These are phyloP conservation scores for Priceomyces haplophilus DNA, from an alignment of 805 yeast genomes.

Conservation along the genomic window DNA sequence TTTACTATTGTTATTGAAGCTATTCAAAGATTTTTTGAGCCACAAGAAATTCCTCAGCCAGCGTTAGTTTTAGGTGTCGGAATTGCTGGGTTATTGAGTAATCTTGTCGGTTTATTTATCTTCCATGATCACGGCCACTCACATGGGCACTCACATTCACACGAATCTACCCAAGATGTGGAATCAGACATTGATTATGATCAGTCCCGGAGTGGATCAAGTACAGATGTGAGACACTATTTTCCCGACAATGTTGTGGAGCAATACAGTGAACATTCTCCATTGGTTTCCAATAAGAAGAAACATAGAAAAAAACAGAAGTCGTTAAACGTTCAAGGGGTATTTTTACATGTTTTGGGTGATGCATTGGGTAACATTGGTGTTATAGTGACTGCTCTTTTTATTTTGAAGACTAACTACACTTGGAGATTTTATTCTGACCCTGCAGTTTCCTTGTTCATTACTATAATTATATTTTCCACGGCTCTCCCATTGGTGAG, in stretches of 20 bases:
- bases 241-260: constrained; percentile 49
- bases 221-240: constrained; percentile 31
- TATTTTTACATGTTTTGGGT: constrained; percentile 89
- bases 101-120: constrained; percentile 75
- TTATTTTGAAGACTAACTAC: constrained; percentile 91
- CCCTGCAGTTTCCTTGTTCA: constrained; percentile 80
- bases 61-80: constrained; percentile 80
- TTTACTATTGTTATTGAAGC: constrained; percentile 92
- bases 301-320: constrained; percentile 33
- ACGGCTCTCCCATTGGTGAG: constrained; percentile 89
- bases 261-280: constrained; percentile 35
- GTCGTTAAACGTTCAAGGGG: constrained; percentile 97
- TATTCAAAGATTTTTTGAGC: constrained; percentile 79
- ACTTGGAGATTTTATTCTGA: constrained; percentile 85
- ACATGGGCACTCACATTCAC: constrained; percentile 57
- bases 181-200: constrained; percentile 3
- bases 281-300: constrained; percentile 23
- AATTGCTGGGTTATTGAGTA: constrained; percentile 74
- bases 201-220: constrained; percentile 11
- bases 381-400: constrained; percentile 82
- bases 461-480: constrained; percentile 84
- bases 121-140: constrained; percentile 73
- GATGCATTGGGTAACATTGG: constrained; percentile 96
- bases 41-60: constrained; percentile 80
- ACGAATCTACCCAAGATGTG: constrained; percentile 35